Conservation (phyloP, 1,139 yeast species). For the Diutina neorugosa region DNA sequence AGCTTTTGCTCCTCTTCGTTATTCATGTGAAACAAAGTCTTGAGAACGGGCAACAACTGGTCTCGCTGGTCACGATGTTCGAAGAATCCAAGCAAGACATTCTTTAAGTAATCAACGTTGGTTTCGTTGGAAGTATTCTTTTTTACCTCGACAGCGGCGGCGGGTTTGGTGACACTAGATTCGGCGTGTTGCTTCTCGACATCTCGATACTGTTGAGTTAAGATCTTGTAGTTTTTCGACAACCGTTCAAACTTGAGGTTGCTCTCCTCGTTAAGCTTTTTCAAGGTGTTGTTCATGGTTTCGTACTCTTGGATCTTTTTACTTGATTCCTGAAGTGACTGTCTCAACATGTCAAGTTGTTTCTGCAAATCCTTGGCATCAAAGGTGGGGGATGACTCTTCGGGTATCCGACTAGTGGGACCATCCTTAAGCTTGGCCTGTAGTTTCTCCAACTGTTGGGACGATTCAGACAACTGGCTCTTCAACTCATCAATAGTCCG, state of each 20-base stretch:
- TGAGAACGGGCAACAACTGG: constrained; percentile 73
- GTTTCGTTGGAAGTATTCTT: constrained; percentile 7
- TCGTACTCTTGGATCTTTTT: constrained; percentile 44
- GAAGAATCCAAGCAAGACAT: constrained; percentile 76
- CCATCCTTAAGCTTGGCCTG: constrained; percentile 29
- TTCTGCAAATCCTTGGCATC: constrained; percentile 16
- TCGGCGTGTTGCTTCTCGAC: constrained; percentile 8
- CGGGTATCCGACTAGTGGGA: constrained; percentile 10
- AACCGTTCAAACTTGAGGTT: constrained; percentile 53
- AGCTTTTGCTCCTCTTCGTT: constrained; percentile 64
- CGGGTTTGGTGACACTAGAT: background rate
- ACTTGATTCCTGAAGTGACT: constrained; percentile 38
- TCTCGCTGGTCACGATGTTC: constrained; percentile 89
- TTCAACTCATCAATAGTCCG: constrained; percentile 36
- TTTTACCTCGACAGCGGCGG: background rate
- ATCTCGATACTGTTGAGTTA: constrained; percentile 45
- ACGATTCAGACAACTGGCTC: constrained; percentile 17
- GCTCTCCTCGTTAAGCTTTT: constrained; percentile 57
- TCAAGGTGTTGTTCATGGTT: constrained; percentile 42
- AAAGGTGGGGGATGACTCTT: constrained; percentile 11
- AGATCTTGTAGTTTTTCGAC: constrained; percentile 50
- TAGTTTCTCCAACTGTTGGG: constrained; percentile 16
- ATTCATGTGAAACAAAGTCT: constrained; percentile 57
- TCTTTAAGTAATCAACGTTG: constrained; percentile 67
- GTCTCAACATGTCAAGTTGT: constrained; percentile 37